These are phyloP conservation scores for Pythium periplocum DNA, from an alignment of 352 stramenopile species.

Conservation along the genomic window DNA sequence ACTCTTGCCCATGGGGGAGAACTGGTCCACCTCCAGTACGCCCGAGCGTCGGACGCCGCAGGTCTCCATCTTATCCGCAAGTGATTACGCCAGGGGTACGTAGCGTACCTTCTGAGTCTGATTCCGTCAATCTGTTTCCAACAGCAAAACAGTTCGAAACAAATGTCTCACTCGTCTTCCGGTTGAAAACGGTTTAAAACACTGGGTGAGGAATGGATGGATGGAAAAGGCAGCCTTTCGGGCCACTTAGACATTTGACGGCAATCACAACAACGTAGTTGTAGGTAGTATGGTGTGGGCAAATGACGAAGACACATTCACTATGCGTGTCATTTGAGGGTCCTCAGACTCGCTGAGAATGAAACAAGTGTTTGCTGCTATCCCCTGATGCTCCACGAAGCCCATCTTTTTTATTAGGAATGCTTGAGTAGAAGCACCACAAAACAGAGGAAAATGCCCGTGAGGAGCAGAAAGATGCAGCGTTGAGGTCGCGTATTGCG, in stretches of 20 bases:
- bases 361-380: conserved; percentile 20
- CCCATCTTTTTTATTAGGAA: conserved; percentile 15
- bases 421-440: conserved; percentile 65
- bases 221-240: no score
- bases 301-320: conserved; percentile 12
- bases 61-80: conserved; percentile 30
- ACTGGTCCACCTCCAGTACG: conserved; percentile 5
- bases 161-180: no score
- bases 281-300: not conserved
- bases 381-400: conserved; percentile 12
- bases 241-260: no score
- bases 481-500: conserved; percentile 59
- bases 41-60: conserved; percentile 14
- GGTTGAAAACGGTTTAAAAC: no score
- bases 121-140: no score
- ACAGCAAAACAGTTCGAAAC: no score
- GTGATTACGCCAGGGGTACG: no score
- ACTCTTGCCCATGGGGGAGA: no score
- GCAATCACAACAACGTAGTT: no score
- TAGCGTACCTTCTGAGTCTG: no score
- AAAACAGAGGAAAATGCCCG: conserved; percentile 63
- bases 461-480: conserved; percentile 65
- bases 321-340: conserved; percentile 59
- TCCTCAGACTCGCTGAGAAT: conserved; percentile 27
- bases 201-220: no score